Percentiles rank a stretch among this genome's conserved stretches.
phyloP scores from a whole-genome alignment of 2,329 filamentous ascomycete genomes.

The Ceratocystis colombiana region DNA sequence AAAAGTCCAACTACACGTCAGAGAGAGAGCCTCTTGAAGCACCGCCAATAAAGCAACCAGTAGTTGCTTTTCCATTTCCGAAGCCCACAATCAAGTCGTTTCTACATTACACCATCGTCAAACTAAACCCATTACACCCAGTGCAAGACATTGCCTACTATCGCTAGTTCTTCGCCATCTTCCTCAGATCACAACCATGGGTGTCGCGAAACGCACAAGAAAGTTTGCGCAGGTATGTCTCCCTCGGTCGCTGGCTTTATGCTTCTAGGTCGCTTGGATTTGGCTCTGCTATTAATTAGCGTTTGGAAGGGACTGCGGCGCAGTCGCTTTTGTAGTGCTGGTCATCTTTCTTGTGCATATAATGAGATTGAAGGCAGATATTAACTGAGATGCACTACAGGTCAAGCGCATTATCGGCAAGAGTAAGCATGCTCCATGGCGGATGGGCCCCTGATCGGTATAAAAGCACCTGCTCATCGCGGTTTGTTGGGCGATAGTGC shows the following conservation, averaged over 20 bases:
- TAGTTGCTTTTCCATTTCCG: too few species aligned
- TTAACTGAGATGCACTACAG: conserved; percentile 31
- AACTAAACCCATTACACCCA: too few species aligned
- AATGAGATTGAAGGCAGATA: neutral
- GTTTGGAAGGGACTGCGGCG: neutral
- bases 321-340: neutral
- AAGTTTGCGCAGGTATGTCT: conserved; percentile 64
- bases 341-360: neutral
- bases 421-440: conserved; percentile 29
- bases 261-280: neutral
- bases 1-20: neutral
- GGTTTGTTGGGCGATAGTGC: neutral
- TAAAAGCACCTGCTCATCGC: too few species aligned
- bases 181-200: conserved; percentile 48
- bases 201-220: conserved; percentile 77
- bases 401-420: conserved; percentile 77
- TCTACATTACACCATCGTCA: too few species aligned
- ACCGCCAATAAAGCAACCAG: too few species aligned
- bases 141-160: too few species aligned
- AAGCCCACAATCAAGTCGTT: too few species aligned
- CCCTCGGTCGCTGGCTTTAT: neutral
- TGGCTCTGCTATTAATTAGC: neutral
- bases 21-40: too few species aligned
- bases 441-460: neutral
- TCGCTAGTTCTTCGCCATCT: neutral